phyloP scores from a whole-genome alignment of 495 filamentous ascomycete species.

The Neurospora sp. region DNA sequence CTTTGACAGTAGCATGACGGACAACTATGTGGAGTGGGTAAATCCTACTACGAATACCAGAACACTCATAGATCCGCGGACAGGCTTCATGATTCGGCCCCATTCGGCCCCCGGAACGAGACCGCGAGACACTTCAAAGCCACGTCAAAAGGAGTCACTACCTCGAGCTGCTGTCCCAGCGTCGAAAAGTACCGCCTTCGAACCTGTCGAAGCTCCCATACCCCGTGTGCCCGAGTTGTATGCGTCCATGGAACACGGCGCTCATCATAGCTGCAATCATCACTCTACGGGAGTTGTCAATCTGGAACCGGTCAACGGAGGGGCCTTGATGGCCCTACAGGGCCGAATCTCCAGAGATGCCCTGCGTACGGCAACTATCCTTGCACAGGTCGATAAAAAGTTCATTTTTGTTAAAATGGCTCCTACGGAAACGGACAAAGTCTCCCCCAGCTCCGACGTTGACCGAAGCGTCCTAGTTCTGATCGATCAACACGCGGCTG shows the following conservation, averaged over 20 bases:
- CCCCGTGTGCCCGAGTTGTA: slow-evolving; percentile 22
- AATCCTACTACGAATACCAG: slow-evolving; percentile 53
- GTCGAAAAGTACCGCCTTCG: slow-evolving; percentile 24
- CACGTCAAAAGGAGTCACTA: neutral
- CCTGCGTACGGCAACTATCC: slow-evolving; percentile 52
- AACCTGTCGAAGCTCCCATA: slow-evolving; percentile 25
- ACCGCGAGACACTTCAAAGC: neutral
- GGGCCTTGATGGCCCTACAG: slow-evolving; percentile 11
- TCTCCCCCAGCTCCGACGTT: neutral
- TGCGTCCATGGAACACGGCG: neutral
- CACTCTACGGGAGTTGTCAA: neutral
- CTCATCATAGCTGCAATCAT: neutral
- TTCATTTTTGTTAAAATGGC: slow-evolving; percentile 66
- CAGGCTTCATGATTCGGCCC: slow-evolving; percentile 17
- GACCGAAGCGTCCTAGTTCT: slow-evolving; percentile 46
- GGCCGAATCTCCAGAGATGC: slow-evolving; percentile 57
- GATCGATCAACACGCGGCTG: slow-evolving; percentile 91
- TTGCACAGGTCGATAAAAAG: slow-evolving; percentile 82
- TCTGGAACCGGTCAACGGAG: slow-evolving; percentile 4
- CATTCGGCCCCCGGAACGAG: neutral
- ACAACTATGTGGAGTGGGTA: slow-evolving; percentile 49
- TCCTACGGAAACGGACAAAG: slow-evolving; percentile 1
- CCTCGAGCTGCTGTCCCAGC: neutral
- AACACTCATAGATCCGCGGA: slow-evolving; percentile 28
- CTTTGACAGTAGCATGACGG: neutral